phyloP scores from a whole-genome alignment of 2,329 filamentous ascomycete species.

The Sclerotinia glacialis region DNA sequence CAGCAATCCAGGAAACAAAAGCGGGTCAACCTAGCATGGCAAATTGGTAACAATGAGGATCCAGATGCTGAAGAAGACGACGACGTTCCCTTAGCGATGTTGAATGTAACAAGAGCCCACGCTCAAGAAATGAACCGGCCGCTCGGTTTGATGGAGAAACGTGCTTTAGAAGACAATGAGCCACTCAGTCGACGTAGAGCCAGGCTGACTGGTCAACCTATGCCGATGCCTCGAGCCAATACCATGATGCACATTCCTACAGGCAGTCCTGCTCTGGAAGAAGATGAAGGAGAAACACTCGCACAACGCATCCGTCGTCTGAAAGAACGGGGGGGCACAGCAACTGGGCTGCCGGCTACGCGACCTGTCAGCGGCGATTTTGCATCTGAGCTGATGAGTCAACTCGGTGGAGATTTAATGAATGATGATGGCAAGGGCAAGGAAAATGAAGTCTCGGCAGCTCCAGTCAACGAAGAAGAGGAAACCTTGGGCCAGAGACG shows the following conservation, averaged over 20 bases:
- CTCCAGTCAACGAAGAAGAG: slow-evolving; percentile 54
- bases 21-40: slow-evolving; percentile 87
- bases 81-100: slow-evolving; percentile 81
- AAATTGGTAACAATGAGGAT: slow-evolving; percentile 57
- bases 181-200: slow-evolving; percentile 48
- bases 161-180: slow-evolving; percentile 88
- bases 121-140: slow-evolving; percentile 58
- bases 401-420: slow-evolving; percentile 52
- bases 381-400: slow-evolving; percentile 64
- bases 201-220: slow-evolving; percentile 34
- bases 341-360: slow-evolving; percentile 31
- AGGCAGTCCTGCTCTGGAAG: slow-evolving; percentile 36
- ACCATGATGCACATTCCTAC: slow-evolving; percentile 34
- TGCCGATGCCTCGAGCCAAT: slow-evolving; percentile 29
- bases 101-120: slow-evolving; percentile 57
- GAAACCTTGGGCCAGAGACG: slow-evolving; percentile 79
- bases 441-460: slow-evolving; percentile 37
- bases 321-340: slow-evolving; percentile 50
- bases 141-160: slow-evolving; percentile 72
- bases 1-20: slow-evolving; percentile 70
- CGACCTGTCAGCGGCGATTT: slow-evolving; percentile 64
- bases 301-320: slow-evolving; percentile 63
- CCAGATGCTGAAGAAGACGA: slow-evolving; percentile 61
- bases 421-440: slow-evolving; percentile 37
- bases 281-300: slow-evolving; percentile 61